Evolutionary conservation across 345 rosid genomes (phyloP).

Genomic region (Rhodamnia rubescens): DNA sequence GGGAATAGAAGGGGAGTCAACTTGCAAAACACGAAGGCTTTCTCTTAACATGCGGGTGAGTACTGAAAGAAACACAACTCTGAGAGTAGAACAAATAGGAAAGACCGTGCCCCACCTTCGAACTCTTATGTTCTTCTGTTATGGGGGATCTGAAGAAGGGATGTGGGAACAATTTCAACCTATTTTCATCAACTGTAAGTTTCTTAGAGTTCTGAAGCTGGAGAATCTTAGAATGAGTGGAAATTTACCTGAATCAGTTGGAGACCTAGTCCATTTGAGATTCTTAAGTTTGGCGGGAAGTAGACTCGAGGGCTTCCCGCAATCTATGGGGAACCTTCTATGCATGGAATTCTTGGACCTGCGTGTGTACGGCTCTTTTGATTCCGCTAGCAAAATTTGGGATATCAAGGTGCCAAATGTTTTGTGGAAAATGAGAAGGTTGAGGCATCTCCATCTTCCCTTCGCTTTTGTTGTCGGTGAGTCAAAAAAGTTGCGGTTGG

Average conservation of each 20-base stretch:
- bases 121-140: constrained; percentile 13
- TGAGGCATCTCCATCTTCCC: constrained; percentile 16
- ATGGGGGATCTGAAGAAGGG: no score
- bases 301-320: constrained; percentile 1
- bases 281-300: constrained; percentile 3
- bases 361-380: neutral
- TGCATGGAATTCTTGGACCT: constrained; percentile 15
- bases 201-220: constrained; percentile 23
- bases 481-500: constrained; percentile 1
- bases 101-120: constrained; percentile 1
- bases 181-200: neutral
- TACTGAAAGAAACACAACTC: neutral
- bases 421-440: constrained; percentile 8
- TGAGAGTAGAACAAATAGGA: no score
- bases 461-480: neutral
- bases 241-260: constrained; percentile 8
- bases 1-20: neutral
- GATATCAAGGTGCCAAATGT: constrained; percentile 1
- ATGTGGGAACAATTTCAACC: no score
- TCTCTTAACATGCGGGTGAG: neutral
- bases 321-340: constrained; percentile 13
- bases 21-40: neutral
- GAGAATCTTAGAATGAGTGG: neutral
- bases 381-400: no score
- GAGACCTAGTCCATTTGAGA: constrained; percentile 25